Percentiles rank a stretch among this genome's conserved stretches.
Evolutionary conservation across 148 eudicot genomes (phyloP).

Genomic region (Euryodendron excelsum): DNA sequence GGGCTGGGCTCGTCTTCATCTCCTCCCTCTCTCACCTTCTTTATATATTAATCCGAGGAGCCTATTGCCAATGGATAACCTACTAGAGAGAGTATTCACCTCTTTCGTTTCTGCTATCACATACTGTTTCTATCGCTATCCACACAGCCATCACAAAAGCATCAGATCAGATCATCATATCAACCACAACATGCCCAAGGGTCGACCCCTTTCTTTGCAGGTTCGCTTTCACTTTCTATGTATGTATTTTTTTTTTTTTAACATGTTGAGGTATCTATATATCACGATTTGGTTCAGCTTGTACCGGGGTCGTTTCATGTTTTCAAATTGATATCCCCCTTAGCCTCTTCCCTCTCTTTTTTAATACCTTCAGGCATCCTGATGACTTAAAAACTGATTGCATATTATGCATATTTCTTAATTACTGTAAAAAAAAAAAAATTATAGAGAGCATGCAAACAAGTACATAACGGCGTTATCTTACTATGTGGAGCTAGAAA

Average conservation of each 20-base stretch:
- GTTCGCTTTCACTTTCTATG: slow-evolving; percentile 8
- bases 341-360: no score
- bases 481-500: no score
- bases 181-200: slow-evolving; percentile 15
- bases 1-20: not conserved
- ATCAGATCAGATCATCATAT: not conserved
- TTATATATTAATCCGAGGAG: slow-evolving; percentile 1
- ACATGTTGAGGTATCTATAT: not conserved
- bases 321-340: not conserved
- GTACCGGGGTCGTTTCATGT: not conserved
- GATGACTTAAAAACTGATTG: not conserved
- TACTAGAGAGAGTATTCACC: slow-evolving; percentile 23
- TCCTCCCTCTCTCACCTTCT: not conserved
- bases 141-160: slow-evolving; percentile 4
- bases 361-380: not conserved
- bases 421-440: no score
- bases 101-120: slow-evolving; percentile 22
- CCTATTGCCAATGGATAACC: slow-evolving; percentile 16
- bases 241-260: not conserved
- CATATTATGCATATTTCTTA: no score
- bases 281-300: not conserved
- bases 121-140: slow-evolving; percentile 25
- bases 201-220: slow-evolving; percentile 13
- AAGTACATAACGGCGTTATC: no score
- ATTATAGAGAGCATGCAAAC: no score